Base-by-base conservation (phyloP, 1,284 basidiomycete genomes). In the Anthracocystis panici-leucophaei region DNA sequence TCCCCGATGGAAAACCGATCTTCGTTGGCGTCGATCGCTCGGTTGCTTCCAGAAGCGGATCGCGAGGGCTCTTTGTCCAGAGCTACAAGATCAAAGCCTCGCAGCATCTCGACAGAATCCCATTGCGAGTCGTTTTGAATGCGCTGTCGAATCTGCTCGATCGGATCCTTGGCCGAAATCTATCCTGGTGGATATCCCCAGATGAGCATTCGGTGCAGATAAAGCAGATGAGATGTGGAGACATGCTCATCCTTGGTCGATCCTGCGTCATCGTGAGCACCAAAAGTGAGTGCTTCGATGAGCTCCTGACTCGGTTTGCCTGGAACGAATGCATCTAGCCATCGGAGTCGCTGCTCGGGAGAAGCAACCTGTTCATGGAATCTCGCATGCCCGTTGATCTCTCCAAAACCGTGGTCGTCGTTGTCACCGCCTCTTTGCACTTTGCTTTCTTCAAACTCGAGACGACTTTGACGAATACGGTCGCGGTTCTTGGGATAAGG, bases 141-240 rank as follows among this genome's bases (percentile, higher is more conserved):
- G 12, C 69, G 35, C 27, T 52, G 44, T 20, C 53, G 18, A 14
- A 58, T 66, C 33, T 18, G 23, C 46, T 62, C 52, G 33, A 62
- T 27, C 2, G 69, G 63, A 46, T 72, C 59, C 20, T 44, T 23
- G 25, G 45, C 6, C 18, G 67, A 50, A 25, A 70, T 70, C 61
- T 57, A 70, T 35, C 67, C 67, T 0, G 67, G 67, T 3, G 67
- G 67, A 48, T 70, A 70, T 25, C 67, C 67, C 67, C 67, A 72
- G 2, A 62, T 46, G 21, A 67, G 58, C 65, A 72, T 66, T n/a
- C 41, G 53, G 23, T 44, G 59, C 31, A 72, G 46, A 23, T 59
- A 55, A 29, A 60, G 61, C 40, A 65, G 29, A 23, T 65, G 57
- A 12, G 16, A 10, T 29, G 9, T 10, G 8, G 48, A 20, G 27